These are phyloP conservation scores for Dimargaris xerosporica DNA, from an alignment of 192 early-diverging fungal species.

Conservation along the genomic window DNA sequence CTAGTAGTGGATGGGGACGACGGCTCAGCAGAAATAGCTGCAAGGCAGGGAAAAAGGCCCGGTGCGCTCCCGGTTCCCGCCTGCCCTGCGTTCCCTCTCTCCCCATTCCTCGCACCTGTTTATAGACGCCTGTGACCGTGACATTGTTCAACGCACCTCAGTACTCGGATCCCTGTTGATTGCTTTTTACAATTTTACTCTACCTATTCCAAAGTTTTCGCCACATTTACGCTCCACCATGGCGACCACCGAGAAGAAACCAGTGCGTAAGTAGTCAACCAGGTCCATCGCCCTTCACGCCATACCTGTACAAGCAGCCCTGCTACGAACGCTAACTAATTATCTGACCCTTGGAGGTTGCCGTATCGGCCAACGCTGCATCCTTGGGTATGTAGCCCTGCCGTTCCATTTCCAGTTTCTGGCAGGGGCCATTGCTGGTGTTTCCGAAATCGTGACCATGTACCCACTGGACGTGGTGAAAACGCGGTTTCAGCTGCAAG, in stretches of 20 bases:
- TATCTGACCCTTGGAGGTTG: background rate
- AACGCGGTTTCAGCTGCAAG: constrained; percentile 81
- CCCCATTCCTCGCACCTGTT: too few relatives aligned
- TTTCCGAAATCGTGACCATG: constrained; percentile 88
- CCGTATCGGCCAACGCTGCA: background rate
- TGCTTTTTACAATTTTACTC: too few relatives aligned
- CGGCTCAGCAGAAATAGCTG: too few relatives aligned
- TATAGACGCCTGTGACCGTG: too few relatives aligned
- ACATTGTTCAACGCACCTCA: too few relatives aligned
- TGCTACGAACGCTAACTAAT: background rate
- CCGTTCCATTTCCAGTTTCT: constrained; percentile 69
- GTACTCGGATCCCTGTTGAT: too few relatives aligned
- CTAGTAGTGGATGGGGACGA: too few relatives aligned
- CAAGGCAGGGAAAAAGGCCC: too few relatives aligned
- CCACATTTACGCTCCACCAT: background rate
- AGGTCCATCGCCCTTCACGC: background rate
- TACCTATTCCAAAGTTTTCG: too few relatives aligned
- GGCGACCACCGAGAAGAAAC: constrained; percentile 3
- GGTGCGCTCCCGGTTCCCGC: too few relatives aligned
- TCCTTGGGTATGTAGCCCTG: constrained; percentile 25
- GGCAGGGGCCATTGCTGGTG: constrained; percentile 64
- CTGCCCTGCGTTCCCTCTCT: too few relatives aligned
- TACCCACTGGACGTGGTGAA: constrained; percentile 94
- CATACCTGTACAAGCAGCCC: background rate
- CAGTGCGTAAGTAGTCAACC: constrained; percentile 1